A percentile compares a stretch with the other conserved stretches of the same genome.
phyloP scores from a whole-genome alignment of 2,329 filamentous ascomycete genomes.

The Exophiala lecanii-corni region DNA sequence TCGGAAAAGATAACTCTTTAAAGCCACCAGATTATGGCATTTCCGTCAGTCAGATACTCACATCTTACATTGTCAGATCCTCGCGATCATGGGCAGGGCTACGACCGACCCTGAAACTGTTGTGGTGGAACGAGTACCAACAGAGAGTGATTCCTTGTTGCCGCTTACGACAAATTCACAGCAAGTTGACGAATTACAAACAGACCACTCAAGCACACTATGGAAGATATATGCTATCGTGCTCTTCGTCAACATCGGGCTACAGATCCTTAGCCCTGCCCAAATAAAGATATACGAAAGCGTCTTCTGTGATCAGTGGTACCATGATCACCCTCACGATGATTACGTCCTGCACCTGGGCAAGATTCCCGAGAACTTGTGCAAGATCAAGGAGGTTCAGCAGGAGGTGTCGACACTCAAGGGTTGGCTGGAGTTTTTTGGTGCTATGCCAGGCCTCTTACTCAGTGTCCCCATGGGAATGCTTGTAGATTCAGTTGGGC shows the following conservation, averaged over 20 bases:
- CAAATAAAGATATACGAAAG: slow-evolving; percentile 47
- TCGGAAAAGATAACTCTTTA: too few species aligned
- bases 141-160: background rate
- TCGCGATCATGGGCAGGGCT: background rate
- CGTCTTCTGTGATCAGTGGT: slow-evolving; percentile 46
- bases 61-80: too few species aligned
- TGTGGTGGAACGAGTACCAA: background rate
- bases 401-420: slow-evolving; percentile 47
- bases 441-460: slow-evolving; percentile 40
- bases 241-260: slow-evolving; percentile 42
- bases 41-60: background rate
- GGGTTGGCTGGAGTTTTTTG: slow-evolving; percentile 48
- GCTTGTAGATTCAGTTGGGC: slow-evolving; percentile 45
- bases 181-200: background rate
- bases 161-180: background rate
- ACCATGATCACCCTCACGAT: slow-evolving; percentile 35
- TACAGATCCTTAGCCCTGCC: slow-evolving; percentile 42
- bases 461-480: slow-evolving; percentile 48
- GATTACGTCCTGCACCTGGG: slow-evolving; percentile 40
- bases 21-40: background rate
- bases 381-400: slow-evolving; percentile 47
- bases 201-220: background rate
- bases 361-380: slow-evolving; percentile 44
- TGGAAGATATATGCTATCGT: slow-evolving; percentile 37
- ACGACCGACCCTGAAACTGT: background rate